Conservation (phyloP, 2,329 filamentous ascomycete genomes). For the Ascosphaera acerosa region DNA sequence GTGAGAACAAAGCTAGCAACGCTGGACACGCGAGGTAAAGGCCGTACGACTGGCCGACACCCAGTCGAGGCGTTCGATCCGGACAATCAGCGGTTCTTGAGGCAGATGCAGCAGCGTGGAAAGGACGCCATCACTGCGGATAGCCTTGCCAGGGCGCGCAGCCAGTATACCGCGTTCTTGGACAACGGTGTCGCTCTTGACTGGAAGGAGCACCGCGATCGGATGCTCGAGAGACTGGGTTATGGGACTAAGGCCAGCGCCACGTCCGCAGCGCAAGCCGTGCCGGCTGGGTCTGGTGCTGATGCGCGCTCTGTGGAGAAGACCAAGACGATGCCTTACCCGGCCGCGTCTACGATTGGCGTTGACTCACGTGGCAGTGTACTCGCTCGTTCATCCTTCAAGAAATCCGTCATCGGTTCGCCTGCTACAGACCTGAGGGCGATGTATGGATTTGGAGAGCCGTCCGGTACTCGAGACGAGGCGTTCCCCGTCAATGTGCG, state of each 20-base stretch:
- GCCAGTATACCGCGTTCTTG: conserved; percentile 79
- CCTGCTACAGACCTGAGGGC: conserved; percentile 38
- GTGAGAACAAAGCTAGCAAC: conserved; percentile 69
- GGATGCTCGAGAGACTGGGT: conserved; percentile 91
- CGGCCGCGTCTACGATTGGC: conserved; percentile 20
- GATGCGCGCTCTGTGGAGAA: conserved; percentile 25
- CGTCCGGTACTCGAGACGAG: conserved; percentile 30
- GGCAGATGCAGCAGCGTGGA: conserved; percentile 70
- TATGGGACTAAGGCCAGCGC: conserved; percentile 31
- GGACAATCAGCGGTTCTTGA: conserved; percentile 45
- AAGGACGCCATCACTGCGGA: conserved; percentile 79
- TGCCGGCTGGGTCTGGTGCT: conserved; percentile 17
- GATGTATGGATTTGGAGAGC: conserved; percentile 39
- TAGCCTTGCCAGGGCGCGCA: conserved; percentile 65
- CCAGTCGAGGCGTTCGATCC: conserved; percentile 24
- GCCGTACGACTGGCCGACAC: conserved; percentile 8
- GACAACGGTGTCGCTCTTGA: conserved; percentile 89
- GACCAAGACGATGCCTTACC: conserved; percentile 14
- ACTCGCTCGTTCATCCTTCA: conserved; percentile 44
- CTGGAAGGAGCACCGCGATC: conserved; percentile 80
- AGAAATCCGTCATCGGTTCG: conserved; percentile 68
- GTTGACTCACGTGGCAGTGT: conserved; percentile 25
- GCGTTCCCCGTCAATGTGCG: conserved; percentile 26
- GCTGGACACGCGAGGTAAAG: conserved; percentile 43
- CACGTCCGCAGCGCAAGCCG: conserved; percentile 18